Evolutionary conservation across 1,139 yeast genomes (phyloP).

Genomic region (Debaryomycetaceae sp.): DNA sequence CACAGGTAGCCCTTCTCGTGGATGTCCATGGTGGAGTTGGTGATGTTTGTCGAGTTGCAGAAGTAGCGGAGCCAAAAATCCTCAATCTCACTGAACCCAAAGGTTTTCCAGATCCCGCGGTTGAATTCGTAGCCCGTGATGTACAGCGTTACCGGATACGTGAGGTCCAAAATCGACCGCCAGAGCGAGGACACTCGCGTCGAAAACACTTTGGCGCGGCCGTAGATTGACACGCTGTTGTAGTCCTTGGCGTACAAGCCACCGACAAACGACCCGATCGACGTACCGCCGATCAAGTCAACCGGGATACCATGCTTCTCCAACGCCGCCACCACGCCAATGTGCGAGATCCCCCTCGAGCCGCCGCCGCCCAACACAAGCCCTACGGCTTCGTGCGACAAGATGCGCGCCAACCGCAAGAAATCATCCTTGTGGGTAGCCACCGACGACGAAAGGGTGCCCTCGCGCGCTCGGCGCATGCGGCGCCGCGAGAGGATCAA

Average conservation of each 20-base stretch:
- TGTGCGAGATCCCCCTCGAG: slow-evolving; percentile 89
- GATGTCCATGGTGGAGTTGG: slow-evolving; percentile 92
- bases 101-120: slow-evolving; percentile 92
- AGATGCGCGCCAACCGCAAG: slow-evolving; percentile 77
- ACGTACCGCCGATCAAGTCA: slow-evolving; percentile 93
- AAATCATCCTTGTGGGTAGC: slow-evolving; percentile 81
- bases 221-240: slow-evolving; percentile 85
- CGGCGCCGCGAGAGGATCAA: slow-evolving; percentile 9
- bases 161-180: slow-evolving; percentile 79
- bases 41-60: slow-evolving; percentile 92
- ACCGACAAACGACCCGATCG: slow-evolving; percentile 94
- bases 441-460: slow-evolving; percentile 34
- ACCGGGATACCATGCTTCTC: slow-evolving; percentile 93
- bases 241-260: slow-evolving; percentile 92
- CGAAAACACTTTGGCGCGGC: slow-evolving; percentile 83
- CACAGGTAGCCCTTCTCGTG: slow-evolving; percentile 92
- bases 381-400: slow-evolving; percentile 93
- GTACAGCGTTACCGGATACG: slow-evolving; percentile 91
- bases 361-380: slow-evolving; percentile 97
- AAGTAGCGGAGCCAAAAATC: slow-evolving; percentile 92
- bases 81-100: slow-evolving; percentile 89
- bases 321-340: slow-evolving; percentile 88
- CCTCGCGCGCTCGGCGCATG: slow-evolving; percentile 14
- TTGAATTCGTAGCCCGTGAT: slow-evolving; percentile 97
- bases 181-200: slow-evolving; percentile 79